phyloP scores from a whole-genome alignment of 2,329 filamentous ascomycete species.

The Botrytis fragariae region DNA sequence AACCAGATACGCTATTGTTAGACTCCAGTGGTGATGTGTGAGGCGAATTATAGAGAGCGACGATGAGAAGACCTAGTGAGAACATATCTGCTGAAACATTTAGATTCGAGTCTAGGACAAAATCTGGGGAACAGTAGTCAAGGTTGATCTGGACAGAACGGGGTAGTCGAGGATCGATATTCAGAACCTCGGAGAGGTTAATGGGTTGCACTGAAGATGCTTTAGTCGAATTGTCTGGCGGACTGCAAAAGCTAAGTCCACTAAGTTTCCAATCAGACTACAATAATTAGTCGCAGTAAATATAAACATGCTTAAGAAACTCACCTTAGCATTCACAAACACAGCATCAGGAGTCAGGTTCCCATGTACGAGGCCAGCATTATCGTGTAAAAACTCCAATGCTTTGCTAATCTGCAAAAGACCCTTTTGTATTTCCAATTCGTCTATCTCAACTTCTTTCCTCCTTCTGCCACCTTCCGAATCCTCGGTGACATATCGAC shows the following conservation, averaged over 20 bases:
- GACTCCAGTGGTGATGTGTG: conserved; percentile 83
- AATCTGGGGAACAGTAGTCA: conserved; percentile 93
- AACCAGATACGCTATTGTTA: conserved; percentile 76
- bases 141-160: conserved; percentile 81
- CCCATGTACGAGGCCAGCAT: conserved; percentile 87
- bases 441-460: conserved; percentile 88
- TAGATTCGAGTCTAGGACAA: conserved; percentile 86
- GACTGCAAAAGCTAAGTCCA: conserved; percentile 85
- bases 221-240: conserved; percentile 71
- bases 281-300: conserved; percentile 37
- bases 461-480: conserved; percentile 69
- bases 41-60: conserved; percentile 92
- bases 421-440: conserved; percentile 96
- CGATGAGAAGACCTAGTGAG: conserved; percentile 81
- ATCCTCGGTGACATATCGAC: conserved; percentile 79
- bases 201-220: conserved; percentile 76
- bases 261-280: conserved; percentile 98
- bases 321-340: conserved; percentile 86
- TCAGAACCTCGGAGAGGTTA: conserved; percentile 77
- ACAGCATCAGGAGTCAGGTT: conserved; percentile 94
- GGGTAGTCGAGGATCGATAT: conserved; percentile 81
- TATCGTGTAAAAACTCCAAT: conserved; percentile 92
- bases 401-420: conserved; percentile 90
- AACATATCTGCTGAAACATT: conserved; percentile 88
- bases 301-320: conserved; percentile 32